Evolutionary conservation across 1,284 basidiomycete species (phyloP), one percentile per base, ranked within the genome.

Genomic region (Coniferiporia weirii): DNA sequence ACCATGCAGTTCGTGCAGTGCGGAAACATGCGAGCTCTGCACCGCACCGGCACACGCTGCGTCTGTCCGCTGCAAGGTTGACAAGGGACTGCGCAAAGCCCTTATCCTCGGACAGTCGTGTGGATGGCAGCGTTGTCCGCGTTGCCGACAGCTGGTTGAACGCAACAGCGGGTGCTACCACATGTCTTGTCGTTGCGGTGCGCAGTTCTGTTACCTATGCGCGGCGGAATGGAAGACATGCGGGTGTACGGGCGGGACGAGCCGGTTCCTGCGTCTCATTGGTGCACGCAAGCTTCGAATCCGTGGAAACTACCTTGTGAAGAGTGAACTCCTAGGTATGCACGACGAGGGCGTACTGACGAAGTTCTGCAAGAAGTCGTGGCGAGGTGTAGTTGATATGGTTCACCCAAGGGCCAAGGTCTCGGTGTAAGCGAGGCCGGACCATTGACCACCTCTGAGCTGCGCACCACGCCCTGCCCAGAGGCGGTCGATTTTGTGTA

Each of bases 141-240:
- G 70, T 4, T 81, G 79, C 64, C 58, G 69, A 0, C 66, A 69
- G 22, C 70, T 80, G 57, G 73, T 81, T 48, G 79, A 80, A 63
- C 69, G 79, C 2, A 64, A 70, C 19, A 61, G 70, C n/a, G 79
- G 79, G 6, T 80, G 79, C 60, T 78, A 74, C 66, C 79, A 80
- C 61, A 80, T 81, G 71, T 79, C 76, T 1, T 81, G 79, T 59
- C 70, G 72, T 9, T 80, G 79, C 66, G 70, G 73, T 6, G 71
- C 75, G n/a, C 67, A 79, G 62, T 80, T 80, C 64, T 81, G 79
- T 64, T 81, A 84, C 62, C 60, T 81, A 1, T 85, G 82, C 63
- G 79, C 59, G 17, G 54, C 34, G 36, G 40, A 46, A 6, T 60
- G 59, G 59, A 45, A 52, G 8, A 32, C 47, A 12, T 60, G 59